phyloP scores from a whole-genome alignment of 352 stramenopile genomes.

The Pythium volutum region DNA sequence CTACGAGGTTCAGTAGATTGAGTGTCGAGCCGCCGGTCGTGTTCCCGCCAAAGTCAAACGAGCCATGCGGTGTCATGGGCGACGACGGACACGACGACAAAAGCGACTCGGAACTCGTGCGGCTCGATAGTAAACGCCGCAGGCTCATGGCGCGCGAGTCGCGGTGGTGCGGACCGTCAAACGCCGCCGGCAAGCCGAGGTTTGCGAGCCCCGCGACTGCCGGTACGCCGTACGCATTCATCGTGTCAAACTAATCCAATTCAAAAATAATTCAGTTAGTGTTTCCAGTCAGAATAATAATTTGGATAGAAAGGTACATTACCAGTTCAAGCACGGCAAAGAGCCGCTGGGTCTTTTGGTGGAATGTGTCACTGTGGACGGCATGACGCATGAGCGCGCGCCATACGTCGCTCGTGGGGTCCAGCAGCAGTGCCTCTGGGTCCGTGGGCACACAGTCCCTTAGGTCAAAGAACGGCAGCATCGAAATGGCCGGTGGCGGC shows the following conservation, averaged over 20 bases:
- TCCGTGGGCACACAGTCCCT: conserved; percentile 56
- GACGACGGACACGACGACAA: conserved; percentile 18
- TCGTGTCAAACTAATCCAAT: conserved; percentile 52
- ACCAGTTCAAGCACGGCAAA: conserved; percentile 67
- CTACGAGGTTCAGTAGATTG: conserved; percentile 14
- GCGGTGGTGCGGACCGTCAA: conserved; percentile 30
- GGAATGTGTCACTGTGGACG: conserved; percentile 38
- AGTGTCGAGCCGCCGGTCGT: conserved; percentile 1
- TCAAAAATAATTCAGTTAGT: neutral
- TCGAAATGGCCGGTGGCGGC: conserved; percentile 57
- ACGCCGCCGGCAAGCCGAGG: conserved; percentile 41
- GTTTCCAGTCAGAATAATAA: neutral
- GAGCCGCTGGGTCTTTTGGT: conserved; percentile 48
- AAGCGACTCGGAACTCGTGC: conserved; percentile 23
- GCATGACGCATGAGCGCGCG: conserved; percentile 32
- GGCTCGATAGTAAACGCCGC: conserved; percentile 33
- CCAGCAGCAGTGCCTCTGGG: conserved; percentile 24
- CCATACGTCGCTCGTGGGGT: conserved; percentile 40
- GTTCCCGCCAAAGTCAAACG: conserved; percentile 18
- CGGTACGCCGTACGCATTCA: conserved; percentile 58
- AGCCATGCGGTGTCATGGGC: conserved; percentile 9
- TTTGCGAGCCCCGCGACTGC: conserved; percentile 59
- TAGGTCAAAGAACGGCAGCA: conserved; percentile 77
- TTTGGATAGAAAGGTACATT: no score
- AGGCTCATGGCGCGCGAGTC: conserved; percentile 39